Conservation (phyloP, 495 filamentous ascomycete genomes). For the Penicillium salamii region DNA sequence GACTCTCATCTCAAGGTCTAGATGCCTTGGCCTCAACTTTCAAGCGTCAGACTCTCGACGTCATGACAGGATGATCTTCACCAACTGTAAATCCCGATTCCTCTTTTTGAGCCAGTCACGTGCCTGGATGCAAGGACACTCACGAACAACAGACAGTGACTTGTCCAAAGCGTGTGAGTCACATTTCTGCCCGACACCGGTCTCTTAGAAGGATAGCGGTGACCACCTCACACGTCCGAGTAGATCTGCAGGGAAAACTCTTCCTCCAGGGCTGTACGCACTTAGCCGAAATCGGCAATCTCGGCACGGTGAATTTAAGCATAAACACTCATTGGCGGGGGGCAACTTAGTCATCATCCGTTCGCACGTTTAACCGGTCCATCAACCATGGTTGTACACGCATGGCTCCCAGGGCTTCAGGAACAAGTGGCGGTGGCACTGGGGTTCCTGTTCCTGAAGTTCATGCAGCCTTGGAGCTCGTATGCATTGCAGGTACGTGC, state of each 20-base stretch:
- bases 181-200: neutral
- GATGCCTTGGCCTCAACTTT: neutral
- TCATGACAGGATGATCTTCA: neutral
- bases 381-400: neutral
- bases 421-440: neutral
- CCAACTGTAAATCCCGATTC: neutral
- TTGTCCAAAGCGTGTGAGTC: neutral
- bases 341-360: too few species aligned
- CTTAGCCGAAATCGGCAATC: too few species aligned
- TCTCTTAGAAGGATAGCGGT: neutral
- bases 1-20: neutral
- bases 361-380: neutral
- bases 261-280: too few species aligned
- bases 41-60: neutral
- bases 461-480: neutral
- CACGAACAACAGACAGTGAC: neutral
- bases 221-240: too few species aligned
- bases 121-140: too few species aligned
- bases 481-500: too few species aligned
- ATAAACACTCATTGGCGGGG: too few species aligned
- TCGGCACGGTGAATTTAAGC: too few species aligned
- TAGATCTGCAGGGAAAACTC: too few species aligned
- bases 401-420: neutral
- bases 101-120: too few species aligned
- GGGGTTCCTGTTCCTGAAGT: conserved; percentile 1